Evolutionary conservation across 257 asterid genomes (phyloP).

Genomic region (Anisodus acutangulus): DNA sequence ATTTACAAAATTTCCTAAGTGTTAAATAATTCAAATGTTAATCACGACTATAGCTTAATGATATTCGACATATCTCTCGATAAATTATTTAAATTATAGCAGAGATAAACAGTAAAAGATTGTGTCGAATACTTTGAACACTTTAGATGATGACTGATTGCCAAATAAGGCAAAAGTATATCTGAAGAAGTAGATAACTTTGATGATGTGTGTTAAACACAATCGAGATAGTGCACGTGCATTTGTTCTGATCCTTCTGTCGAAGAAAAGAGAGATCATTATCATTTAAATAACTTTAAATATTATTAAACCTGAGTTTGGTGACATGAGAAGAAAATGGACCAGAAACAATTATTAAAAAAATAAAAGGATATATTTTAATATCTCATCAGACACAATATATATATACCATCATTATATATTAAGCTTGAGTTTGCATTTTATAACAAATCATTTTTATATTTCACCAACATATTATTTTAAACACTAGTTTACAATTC

Average conservation of each 20-base stretch:
- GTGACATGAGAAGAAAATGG: not conserved
- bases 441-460: not conserved
- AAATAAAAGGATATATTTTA: not conserved
- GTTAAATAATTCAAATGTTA: too few species aligned
- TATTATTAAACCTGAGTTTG: not conserved
- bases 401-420: not conserved
- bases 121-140: not conserved
- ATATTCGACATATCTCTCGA: not conserved
- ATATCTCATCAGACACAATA: not conserved
- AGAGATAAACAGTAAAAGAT: too few species aligned
- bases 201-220: conserved; percentile 12
- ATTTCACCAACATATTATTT: not conserved
- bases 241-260: not conserved
- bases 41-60: too few species aligned
- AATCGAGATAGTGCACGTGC: not conserved
- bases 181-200: not conserved
- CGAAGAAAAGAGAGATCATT: not conserved
- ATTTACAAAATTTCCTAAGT: not conserved
- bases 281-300: not conserved
- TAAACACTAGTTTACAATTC: not conserved
- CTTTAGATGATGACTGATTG: not conserved
- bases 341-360: not conserved
- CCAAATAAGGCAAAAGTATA: not conserved
- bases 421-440: not conserved
- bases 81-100: not conserved